These are phyloP conservation scores for Teratosphaeria zuluensis DNA, from an alignment of 2,329 filamentous ascomycete genomes.

Conservation along the genomic window DNA sequence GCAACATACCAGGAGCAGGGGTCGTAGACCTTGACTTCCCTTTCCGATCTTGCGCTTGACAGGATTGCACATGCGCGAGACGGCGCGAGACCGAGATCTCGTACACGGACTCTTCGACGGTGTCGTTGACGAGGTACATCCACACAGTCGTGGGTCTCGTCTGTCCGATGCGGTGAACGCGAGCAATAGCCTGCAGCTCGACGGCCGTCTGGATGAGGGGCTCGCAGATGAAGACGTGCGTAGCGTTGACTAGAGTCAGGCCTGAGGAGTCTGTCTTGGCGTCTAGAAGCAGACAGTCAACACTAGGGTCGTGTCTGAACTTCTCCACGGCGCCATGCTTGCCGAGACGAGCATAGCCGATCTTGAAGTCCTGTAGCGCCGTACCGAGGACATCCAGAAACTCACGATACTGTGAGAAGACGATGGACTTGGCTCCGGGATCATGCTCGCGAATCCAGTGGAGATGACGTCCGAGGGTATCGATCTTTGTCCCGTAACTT, in stretches of 20 bases:
- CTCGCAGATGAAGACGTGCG: conserved; percentile 89
- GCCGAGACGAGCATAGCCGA: conserved; percentile 64
- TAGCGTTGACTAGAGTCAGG: conserved; percentile 84
- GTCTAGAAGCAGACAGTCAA: conserved; percentile 82
- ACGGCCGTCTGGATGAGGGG: conserved; percentile 88
- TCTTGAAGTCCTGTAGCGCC: conserved; percentile 62
- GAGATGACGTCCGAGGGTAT: conserved; percentile 63
- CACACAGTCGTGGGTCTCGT: conserved; percentile 81
- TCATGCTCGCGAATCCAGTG: conserved; percentile 78
- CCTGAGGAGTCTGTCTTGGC: conserved; percentile 82
- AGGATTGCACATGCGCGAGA: conserved; percentile 59
- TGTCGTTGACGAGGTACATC: conserved; percentile 86
- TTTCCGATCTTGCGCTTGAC: conserved; percentile 17
- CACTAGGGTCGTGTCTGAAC: conserved; percentile 64
- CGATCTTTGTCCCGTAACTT: conserved; percentile 84
- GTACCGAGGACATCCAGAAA: conserved; percentile 65
- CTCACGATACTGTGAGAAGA: conserved; percentile 86
- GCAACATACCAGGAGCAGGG: conserved; percentile 16
- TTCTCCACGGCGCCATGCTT: conserved; percentile 57
- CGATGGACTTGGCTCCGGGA: conserved; percentile 77
- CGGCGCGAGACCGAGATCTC: conserved; percentile 71
- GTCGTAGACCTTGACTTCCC: conserved; percentile 22
- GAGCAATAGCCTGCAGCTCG: conserved; percentile 87
- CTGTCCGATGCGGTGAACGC: conserved; percentile 91
- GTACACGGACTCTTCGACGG: conserved; percentile 88